These are phyloP conservation scores for Nymphaea colorata DNA, from an alignment of 164 flowering plant species.

Conservation along the genomic window DNA sequence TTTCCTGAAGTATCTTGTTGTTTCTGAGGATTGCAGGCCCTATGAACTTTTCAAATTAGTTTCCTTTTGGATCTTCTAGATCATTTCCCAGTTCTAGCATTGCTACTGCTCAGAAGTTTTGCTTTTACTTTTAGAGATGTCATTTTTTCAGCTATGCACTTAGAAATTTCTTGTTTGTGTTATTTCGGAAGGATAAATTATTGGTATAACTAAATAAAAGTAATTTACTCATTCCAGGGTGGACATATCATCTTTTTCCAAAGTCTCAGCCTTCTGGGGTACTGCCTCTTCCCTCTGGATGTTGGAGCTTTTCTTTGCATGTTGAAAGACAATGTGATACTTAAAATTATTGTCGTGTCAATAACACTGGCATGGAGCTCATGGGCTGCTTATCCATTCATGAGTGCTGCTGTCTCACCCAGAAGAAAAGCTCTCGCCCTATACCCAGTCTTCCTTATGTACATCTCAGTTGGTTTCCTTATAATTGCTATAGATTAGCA, in stretches of 20 bases:
- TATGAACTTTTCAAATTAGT: not conserved
- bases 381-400: conserved; percentile 98
- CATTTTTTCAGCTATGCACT: too few relatives aligned
- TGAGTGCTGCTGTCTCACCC: conserved; percentile 97
- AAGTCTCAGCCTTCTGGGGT: conserved; percentile 88
- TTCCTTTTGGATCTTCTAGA: not conserved
- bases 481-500: conserved; percentile 80
- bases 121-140: too few relatives aligned
- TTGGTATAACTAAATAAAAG: not conserved
- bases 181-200: too few relatives aligned
- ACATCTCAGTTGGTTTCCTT: conserved; percentile 93
- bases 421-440: conserved; percentile 96
- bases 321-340: conserved; percentile 65
- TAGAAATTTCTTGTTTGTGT: too few relatives aligned
- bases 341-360: conserved; percentile 64
- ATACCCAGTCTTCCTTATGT: conserved; percentile 94
- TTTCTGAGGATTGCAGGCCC: too few relatives aligned
- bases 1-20: too few relatives aligned
- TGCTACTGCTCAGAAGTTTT: not conserved
- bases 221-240: conserved; percentile 38
- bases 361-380: conserved; percentile 97
- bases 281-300: conserved; percentile 87
- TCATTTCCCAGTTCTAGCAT: not conserved
- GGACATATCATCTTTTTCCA: conserved; percentile 97
- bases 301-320: conserved; percentile 81